Conservation (phyloP, 2,329 filamentous ascomycete species). For the Aspergillus quadricinctus region DNA sequence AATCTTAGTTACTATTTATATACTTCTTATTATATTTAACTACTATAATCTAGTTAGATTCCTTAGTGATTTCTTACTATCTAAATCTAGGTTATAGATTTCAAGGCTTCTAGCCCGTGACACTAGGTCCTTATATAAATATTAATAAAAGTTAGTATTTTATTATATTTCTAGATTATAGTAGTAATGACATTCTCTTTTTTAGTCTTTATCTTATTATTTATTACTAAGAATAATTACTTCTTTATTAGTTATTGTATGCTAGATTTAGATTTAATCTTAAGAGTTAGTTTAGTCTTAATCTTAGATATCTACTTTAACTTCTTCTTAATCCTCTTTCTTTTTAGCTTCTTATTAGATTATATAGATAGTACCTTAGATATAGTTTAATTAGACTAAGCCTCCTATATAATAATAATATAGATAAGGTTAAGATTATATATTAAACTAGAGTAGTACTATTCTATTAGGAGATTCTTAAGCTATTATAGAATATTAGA, state of each 20-base stretch:
- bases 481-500: not conserved
- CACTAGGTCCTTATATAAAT: not conserved
- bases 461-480: not conserved
- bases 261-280: not conserved
- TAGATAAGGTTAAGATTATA: not conserved
- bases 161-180: not conserved
- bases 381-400: not conserved
- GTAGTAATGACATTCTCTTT: not conserved
- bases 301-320: not conserved
- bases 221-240: not conserved
- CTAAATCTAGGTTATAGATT: too few relatives aligned
- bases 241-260: not conserved
- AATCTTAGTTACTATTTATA: too few relatives aligned
- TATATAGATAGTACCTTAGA: not conserved
- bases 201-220: not conserved
- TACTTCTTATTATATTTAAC: too few relatives aligned
- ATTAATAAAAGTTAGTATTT: not conserved
- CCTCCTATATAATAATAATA: not conserved
- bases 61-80: too few relatives aligned
- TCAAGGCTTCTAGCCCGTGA: too few relatives aligned
- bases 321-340: conserved; percentile 11
- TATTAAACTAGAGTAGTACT: not conserved
- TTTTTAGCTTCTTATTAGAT: conserved; percentile 9
- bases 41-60: too few relatives aligned
- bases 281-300: not conserved